phyloP scores from a whole-genome alignment of 495 filamentous ascomycete species.

The Pseudevernia furfuracea region DNA sequence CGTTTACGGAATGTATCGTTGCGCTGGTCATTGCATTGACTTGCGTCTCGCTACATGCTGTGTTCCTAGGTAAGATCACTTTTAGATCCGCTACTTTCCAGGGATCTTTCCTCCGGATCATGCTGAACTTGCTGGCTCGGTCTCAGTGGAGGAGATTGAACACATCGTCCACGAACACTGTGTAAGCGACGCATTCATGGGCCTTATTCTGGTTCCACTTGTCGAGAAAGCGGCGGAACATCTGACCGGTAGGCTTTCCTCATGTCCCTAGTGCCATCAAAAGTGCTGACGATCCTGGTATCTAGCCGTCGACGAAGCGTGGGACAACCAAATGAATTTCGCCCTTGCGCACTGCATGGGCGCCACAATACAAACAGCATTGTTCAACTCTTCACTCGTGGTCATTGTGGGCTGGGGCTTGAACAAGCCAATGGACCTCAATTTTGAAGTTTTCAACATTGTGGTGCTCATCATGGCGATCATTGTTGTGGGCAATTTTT shows the following conservation, averaged over 20 bases:
- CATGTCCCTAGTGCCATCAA: not conserved
- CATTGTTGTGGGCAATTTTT: conserved; percentile 74
- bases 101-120: not conserved
- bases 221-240: conserved; percentile 92
- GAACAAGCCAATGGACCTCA: conserved; percentile 60
- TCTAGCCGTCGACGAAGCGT: conserved; percentile 77
- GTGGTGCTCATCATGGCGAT: conserved; percentile 79
- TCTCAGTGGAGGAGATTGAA: conserved; percentile 63
- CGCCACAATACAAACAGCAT: conserved; percentile 79
- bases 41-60: conserved; percentile 71
- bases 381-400: conserved; percentile 79
- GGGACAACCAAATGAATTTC: conserved; percentile 82
- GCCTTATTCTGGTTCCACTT: conserved; percentile 64
- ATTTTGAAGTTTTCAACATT: conserved; percentile 88
- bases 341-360: conserved; percentile 85
- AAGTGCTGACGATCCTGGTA: not conserved
- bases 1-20: conserved; percentile 64
- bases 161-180: conserved; percentile 55
- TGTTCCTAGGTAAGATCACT: conserved; percentile 46
- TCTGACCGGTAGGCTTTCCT: conserved; percentile 41
- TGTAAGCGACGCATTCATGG: conserved; percentile 73
- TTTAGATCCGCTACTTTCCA: not conserved
- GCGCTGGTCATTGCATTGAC: conserved; percentile 60
- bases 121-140: not conserved
- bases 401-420: conserved; percentile 83